Base-by-base conservation (phyloP, 495 filamentous ascomycete species). In the Podospora didyma region DNA sequence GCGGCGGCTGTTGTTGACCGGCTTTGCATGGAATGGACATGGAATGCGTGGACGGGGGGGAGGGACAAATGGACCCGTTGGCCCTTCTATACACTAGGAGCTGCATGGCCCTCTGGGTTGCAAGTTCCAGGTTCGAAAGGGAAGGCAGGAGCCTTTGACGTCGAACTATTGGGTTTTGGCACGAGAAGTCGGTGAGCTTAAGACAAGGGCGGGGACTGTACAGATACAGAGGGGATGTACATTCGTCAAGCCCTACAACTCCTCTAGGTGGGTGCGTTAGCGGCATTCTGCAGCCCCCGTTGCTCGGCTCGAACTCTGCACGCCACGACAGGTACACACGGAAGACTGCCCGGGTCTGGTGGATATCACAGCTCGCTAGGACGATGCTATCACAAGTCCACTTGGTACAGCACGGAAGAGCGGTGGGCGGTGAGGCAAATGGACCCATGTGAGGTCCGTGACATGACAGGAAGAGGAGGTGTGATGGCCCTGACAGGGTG, bases 121-220 rank as follows among this genome's bases (percentile, higher is more conserved):
- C 52, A 42, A 42, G n/a, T 42, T 17, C 46, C 52, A 42, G n/a
- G n/a, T 42, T 17, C 46, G 59, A 60, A 46, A 42, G 24, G 7
- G 46, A 49, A 54, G 26, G 26, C 46, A 58, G 45, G 31, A 46
- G 52, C 34, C 37, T 44, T 41, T 62, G 66, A 58, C 58, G 60
- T 51, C 60, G 56, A 62, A 64, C n/a, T 58, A 58, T 59, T 31
- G 26, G 26, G 26, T 58, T 62, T 59, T 31, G 60, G 44, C n/a
- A 22, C 46, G 46, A 65, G 46, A 66, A 68, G 66, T 69, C 66
- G 66, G 66, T 69, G 66, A 69, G 66, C 66, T 65, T 66, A 57
- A 64, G 67, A 63, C 62, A 63, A 53, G 45, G 51, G 44, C 31
- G 54, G 52, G 53, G 46, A 39, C 23, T n/a, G n/a, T n/a, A n/a